Percentiles rank a stretch among this genome's conserved stretches.
Conservation (phyloP, 2,329 filamentous ascomycete species). For the Tolypocladium tropicale region DNA sequence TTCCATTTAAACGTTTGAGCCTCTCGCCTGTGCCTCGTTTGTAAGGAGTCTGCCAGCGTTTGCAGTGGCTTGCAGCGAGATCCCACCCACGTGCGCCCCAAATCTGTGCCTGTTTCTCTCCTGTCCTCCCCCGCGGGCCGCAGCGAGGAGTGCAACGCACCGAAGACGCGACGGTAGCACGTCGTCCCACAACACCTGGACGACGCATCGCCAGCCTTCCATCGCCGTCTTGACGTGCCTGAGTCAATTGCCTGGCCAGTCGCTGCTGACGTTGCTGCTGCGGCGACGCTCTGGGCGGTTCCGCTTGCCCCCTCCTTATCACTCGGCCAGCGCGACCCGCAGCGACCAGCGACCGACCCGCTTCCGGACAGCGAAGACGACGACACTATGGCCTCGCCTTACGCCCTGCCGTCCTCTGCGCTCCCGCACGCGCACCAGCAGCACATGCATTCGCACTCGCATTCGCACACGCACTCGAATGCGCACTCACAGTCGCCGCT, state of each 20-base stretch:
- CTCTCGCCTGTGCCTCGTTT: too few relatives aligned
- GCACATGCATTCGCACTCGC: slow-evolving; percentile 28
- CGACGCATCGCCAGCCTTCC: background rate
- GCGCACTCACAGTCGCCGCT: slow-evolving; percentile 27
- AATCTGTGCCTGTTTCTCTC: background rate
- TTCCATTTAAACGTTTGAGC: background rate
- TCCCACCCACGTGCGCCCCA: background rate
- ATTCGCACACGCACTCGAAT: slow-evolving; percentile 24
- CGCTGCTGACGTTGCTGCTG: background rate
- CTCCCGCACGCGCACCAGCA: slow-evolving; percentile 37
- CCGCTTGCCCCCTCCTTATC: background rate
- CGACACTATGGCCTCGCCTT: slow-evolving; percentile 38
- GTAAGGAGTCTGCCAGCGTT: too few relatives aligned
- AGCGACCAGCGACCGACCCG: background rate
- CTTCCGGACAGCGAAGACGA: background rate
- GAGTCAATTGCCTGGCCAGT: background rate
- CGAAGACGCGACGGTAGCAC: background rate
- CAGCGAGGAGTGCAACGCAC: background rate
- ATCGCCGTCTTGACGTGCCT: background rate
- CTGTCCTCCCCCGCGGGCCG: background rate
- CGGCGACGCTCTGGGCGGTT: background rate
- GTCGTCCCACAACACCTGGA: background rate
- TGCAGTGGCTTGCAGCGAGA: background rate
- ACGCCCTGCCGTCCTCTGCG: slow-evolving; percentile 40
- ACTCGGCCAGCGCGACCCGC: background rate